A percentile compares a stretch with the other conserved stretches of the same genome.
Conservation (phyloP, 2,329 filamentous ascomycete genomes). For the Pseudocercospora ulei region DNA sequence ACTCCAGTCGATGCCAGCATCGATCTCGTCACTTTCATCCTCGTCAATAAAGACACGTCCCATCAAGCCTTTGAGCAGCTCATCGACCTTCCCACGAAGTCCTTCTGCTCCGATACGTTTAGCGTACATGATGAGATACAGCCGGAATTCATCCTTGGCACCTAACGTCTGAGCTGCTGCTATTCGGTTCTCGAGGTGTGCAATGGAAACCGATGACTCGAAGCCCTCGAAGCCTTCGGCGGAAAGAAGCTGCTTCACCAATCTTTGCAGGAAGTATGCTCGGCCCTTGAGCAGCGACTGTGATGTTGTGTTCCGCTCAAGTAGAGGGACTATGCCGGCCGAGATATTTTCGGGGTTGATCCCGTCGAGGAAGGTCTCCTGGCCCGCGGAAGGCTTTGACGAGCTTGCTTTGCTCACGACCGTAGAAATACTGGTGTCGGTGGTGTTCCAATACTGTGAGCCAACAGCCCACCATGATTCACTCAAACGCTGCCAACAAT, state of each 20-base stretch:
- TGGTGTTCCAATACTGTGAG: slow-evolving; percentile 98
- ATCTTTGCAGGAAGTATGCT: slow-evolving; percentile 79
- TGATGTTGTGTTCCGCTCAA: slow-evolving; percentile 89
- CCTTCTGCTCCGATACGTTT: slow-evolving; percentile 90
- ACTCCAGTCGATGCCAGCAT: slow-evolving; percentile 54
- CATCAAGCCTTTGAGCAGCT: slow-evolving; percentile 71
- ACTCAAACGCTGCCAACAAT: slow-evolving; percentile 86
- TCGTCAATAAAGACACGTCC: slow-evolving; percentile 59
- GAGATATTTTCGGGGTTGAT: slow-evolving; percentile 57
- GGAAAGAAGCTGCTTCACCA: slow-evolving; percentile 80
- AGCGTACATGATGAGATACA: slow-evolving; percentile 97
- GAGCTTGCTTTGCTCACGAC: slow-evolving; percentile 43
- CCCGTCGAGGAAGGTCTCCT: slow-evolving; percentile 43
- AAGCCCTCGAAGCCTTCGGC: slow-evolving; percentile 87
- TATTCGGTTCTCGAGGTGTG: slow-evolving; percentile 88
- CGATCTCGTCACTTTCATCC: slow-evolving; percentile 37
- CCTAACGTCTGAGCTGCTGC: slow-evolving; percentile 77
- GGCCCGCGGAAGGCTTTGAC: slow-evolving; percentile 28
- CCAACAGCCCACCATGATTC: slow-evolving; percentile 98
- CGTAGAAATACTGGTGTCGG: slow-evolving; percentile 76
- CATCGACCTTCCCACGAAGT: slow-evolving; percentile 78
- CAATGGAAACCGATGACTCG: slow-evolving; percentile 82
- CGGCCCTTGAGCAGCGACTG: slow-evolving; percentile 86
- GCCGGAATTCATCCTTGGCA: slow-evolving; percentile 80
- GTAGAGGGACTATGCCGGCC: slow-evolving; percentile 80